Conservation (phyloP, 108 stramenopile genomes). For the Fragilaria crotonensis region DNA sequence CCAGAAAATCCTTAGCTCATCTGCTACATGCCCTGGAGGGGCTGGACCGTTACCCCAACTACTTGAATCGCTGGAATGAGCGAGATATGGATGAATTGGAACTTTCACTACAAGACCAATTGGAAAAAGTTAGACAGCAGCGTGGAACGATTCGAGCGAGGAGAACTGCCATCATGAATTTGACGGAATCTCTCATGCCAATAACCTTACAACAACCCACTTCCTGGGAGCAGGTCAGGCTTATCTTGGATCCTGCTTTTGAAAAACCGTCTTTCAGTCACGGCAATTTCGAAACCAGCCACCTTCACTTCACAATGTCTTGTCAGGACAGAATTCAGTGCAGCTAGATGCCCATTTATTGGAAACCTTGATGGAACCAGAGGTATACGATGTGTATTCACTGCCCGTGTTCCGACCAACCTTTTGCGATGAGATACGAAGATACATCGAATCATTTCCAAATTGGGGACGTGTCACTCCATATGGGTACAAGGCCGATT, state of each 20-base stretch:
- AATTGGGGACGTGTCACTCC: conserved; percentile 15
- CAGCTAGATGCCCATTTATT: conserved; percentile 47
- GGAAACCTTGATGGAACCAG: conserved; percentile 56
- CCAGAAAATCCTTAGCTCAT: conserved; percentile 42
- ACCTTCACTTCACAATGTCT: conserved; percentile 36
- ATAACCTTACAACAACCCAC: conserved; percentile 7
- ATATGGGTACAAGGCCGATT: conserved; percentile 28
- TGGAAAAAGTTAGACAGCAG: conserved; percentile 40
- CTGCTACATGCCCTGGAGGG: conserved; percentile 73
- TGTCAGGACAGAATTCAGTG: conserved; percentile 34
- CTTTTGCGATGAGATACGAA: conserved; percentile 4
- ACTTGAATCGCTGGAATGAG: conserved; percentile 42
- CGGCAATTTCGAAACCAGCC: conserved; percentile 13
- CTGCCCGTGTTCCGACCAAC: conserved; percentile 49
- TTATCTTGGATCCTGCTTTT: not conserved
- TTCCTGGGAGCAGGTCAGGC: conserved; percentile 28
- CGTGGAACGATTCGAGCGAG: conserved; percentile 14
- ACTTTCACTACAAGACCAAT: conserved; percentile 36
- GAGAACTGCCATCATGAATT: conserved; percentile 12
- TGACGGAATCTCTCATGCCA: not conserved
- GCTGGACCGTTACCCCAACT: conserved; percentile 77
- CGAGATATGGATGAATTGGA: conserved; percentile 47
- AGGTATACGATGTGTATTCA: conserved; percentile 68
- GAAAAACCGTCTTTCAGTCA: conserved; percentile 22
- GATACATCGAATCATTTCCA: conserved; percentile 14